phyloP scores from a whole-genome alignment of 208 protist genomes.

The Trypanosoma scelopori region DNA sequence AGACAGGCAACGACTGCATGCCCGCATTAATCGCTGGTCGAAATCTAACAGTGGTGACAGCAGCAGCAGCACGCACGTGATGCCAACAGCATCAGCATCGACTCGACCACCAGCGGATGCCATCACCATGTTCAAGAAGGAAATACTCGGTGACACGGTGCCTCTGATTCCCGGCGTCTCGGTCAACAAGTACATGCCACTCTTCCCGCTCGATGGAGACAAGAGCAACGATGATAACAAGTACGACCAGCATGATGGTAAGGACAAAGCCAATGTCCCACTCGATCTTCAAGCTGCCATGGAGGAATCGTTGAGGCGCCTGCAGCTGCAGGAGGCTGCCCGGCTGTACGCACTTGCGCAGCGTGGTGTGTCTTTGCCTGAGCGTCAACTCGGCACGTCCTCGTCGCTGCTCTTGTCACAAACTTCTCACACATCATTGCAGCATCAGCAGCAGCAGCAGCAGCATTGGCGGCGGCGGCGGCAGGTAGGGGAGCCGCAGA shows the following conservation, averaged over 20 bases:
- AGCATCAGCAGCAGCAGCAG: slow-evolving; percentile 2
- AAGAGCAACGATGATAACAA: background rate
- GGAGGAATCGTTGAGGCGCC: slow-evolving; percentile 64
- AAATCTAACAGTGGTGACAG: background rate
- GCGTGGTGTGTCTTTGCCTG: slow-evolving; percentile 35
- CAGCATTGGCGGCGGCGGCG: slow-evolving; percentile 1
- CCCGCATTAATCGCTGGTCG: slow-evolving; percentile 41
- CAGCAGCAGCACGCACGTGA: background rate
- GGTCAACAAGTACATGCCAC: slow-evolving; percentile 16
- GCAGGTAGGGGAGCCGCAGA: background rate
- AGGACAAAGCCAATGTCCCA: background rate
- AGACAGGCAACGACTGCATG: slow-evolving; percentile 38
- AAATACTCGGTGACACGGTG: slow-evolving; percentile 20
- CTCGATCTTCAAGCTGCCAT: slow-evolving; percentile 60
- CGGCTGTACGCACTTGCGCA: slow-evolving; percentile 58
- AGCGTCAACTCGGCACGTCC: slow-evolving; percentile 3
- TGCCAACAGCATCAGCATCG: background rate
- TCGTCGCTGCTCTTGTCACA: slow-evolving; percentile 17
- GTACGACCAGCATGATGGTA: background rate
- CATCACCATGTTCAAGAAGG: slow-evolving; percentile 19
- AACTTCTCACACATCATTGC: background rate
- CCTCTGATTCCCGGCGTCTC: slow-evolving; percentile 40
- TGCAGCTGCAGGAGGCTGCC: slow-evolving; percentile 68
- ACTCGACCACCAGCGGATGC: slow-evolving; percentile 19
- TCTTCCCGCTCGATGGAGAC: slow-evolving; percentile 28